These are phyloP conservation scores for Sphaerobolus stellatus DNA, from an alignment of 1,284 basidiomycete genomes.

Conservation along the genomic window DNA sequence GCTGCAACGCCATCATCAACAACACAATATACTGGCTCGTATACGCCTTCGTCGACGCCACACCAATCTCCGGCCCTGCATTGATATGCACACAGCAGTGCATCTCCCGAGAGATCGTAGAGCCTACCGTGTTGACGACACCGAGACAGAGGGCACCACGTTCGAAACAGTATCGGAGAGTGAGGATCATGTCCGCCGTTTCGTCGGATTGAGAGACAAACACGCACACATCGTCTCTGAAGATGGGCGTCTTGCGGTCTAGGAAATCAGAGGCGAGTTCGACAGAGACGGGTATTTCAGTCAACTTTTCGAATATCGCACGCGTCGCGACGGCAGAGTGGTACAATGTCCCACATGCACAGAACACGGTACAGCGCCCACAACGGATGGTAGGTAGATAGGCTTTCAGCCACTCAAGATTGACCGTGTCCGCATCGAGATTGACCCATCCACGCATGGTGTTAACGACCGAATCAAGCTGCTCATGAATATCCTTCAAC, in stretches of 20 bases:
- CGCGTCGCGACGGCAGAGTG: conserved; percentile 98
- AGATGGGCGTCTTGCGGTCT: conserved; percentile 98
- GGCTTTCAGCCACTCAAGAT: conserved; percentile 91
- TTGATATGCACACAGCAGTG: conserved; percentile 99
- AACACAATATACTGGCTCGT: conserved; percentile 99
- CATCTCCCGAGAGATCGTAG: conserved; percentile 97
- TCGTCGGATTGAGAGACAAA: conserved; percentile 98
- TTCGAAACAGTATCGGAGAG: conserved; percentile 95
- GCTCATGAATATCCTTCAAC: conserved; percentile 99
- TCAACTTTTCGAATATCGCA: conserved; percentile 98
- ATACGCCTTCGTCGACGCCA: conserved; percentile 99
- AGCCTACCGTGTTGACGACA: conserved; percentile 98
- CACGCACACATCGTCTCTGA: conserved; percentile 97
- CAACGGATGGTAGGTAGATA: conserved; percentile 96
- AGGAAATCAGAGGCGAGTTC: conserved; percentile 99
- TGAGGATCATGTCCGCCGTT: conserved; percentile 97
- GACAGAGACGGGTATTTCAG: conserved; percentile 97
- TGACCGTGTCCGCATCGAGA: conserved; percentile 92
- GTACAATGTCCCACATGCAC: conserved; percentile 97
- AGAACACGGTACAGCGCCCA: conserved; percentile 93
- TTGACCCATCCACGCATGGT: conserved; percentile 99
- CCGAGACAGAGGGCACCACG: conserved; percentile 94
- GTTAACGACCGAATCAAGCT: conserved; percentile 99
- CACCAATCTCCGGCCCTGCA: conserved; percentile 98
- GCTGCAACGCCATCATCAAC: conserved; percentile 96